Evolutionary conservation across 2,329 filamentous ascomycete species (phyloP), one percentile per base, ranked within the genome.

Genomic region (Alternaria sp.): DNA sequence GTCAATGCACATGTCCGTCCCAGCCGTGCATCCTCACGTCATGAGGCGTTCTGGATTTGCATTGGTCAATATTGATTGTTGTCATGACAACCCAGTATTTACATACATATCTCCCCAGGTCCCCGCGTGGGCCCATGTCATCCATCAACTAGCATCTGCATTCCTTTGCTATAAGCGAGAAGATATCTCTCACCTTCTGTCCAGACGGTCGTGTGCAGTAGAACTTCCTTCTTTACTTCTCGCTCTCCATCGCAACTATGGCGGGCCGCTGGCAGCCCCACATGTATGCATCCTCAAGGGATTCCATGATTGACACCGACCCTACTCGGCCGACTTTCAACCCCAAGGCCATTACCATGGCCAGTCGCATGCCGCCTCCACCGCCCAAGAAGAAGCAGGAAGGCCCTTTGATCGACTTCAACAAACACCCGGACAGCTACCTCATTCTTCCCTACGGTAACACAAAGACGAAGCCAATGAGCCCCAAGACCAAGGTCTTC

Each of bases 321-420:
- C 58, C 58, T 25, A 51, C 53, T 16, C 75, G 74, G 78, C 77
- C 82, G 72, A 73, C 81, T n/a, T 97, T 96, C 79, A 93, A 97
- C 72, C 94, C 94, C 50, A 96, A 94, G 78, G 91, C 92, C 61
- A 86, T 93, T 50, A 94, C 93, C 22, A 86, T 93, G 74, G 91
- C 92, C 64, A 94, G 91, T 80, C 92, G 87, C 83, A 82, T 88
- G 73, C 86, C 87, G 12, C 86, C 87, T 55, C 82, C 86, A 18
- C 75, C 78, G 41, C 83, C 81, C 27, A 89, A 85, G 72, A 84
- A 87, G 43, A 90, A 91, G 83, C 86, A 85, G 45, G 84, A 91
- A 54, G 93, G 93, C 0, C 93, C 93, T 12, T 81, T 96, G 65
- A 81, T 97, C 64, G 86, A 90, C 61, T 91, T 97, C 83, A 95